Percentiles rank a stretch among this genome's conserved stretches.
Conservation (phyloP, 192 early-diverging fungal species). For the Glomus cerebriforme region DNA sequence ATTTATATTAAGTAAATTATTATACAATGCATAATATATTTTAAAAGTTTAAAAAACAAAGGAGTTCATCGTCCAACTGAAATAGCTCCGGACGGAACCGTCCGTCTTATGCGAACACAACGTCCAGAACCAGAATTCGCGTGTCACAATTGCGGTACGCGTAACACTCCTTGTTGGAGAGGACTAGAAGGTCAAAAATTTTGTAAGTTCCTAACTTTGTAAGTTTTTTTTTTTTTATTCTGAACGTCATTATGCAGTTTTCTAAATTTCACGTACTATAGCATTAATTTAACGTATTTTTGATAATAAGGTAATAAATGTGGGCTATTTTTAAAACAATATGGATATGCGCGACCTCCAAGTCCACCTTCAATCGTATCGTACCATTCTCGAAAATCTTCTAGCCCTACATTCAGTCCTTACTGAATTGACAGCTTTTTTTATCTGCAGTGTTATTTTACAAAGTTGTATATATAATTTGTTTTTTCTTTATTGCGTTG, state of each 20-base stretch:
- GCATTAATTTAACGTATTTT: neutral
- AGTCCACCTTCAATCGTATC: neutral
- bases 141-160: conserved; percentile 19
- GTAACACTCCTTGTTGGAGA: conserved; percentile 27
- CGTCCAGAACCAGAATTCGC: neutral
- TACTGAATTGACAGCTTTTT: no score
- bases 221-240: neutral
- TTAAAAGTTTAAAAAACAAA: conserved; percentile 27
- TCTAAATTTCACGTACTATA: neutral
- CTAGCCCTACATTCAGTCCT: no score
- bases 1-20: neutral
- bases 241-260: neutral
- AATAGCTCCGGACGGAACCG: conserved; percentile 21
- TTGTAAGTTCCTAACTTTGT: conserved; percentile 7
- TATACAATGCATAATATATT: neutral
- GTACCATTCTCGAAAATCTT: no score
- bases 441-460: no score
- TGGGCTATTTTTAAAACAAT: conserved; percentile 12
- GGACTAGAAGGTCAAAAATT: conserved; percentile 19
- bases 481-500: no score
- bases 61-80: conserved; percentile 32
- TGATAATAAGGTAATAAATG: conserved; percentile 28
- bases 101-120: conserved; percentile 15
- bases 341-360: conserved; percentile 4
- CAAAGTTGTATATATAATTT: no score